A percentile compares a stretch with the other conserved stretches of the same genome.
These are phyloP conservation scores for Medicago arabica DNA, from an alignment of 306 rosid genomes.

Conservation along the genomic window DNA sequence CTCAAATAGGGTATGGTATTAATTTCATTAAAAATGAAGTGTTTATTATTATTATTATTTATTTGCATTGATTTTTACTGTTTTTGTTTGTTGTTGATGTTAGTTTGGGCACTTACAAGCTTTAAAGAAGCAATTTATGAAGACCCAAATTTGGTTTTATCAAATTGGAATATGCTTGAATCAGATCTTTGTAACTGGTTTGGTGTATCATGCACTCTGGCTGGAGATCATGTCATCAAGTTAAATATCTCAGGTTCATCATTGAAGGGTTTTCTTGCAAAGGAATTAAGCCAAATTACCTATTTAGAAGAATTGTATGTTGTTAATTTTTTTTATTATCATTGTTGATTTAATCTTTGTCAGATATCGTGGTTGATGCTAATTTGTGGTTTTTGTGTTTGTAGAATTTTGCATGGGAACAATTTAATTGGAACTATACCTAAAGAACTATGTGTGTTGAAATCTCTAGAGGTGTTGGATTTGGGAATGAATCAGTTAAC, in stretches of 20 bases:
- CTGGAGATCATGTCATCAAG: constrained; percentile 73
- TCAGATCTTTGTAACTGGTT: constrained; percentile 85
- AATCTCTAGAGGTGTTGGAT: constrained; percentile 73
- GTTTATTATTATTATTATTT: background rate
- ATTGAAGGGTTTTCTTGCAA: constrained; percentile 75
- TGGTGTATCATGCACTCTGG: constrained; percentile 68
- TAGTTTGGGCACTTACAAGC: constrained; percentile 71
- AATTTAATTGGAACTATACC: constrained; percentile 83
- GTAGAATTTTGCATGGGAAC: constrained; percentile 79
- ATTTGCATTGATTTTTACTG: constrained; percentile 14
- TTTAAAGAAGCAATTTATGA: constrained; percentile 81
- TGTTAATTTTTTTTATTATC: background rate
- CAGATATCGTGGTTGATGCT: constrained; percentile 38
- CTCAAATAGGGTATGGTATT: constrained; percentile 19
- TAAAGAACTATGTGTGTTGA: constrained; percentile 72
- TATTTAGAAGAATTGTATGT: constrained; percentile 85
- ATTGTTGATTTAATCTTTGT: constrained; percentile 28
- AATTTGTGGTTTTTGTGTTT: constrained; percentile 39
- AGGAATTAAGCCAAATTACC: constrained; percentile 79
- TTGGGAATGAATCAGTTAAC: constrained; percentile 83
- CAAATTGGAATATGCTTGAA: constrained; percentile 74
- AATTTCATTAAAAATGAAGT: constrained; percentile 13
- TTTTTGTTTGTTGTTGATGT: constrained; percentile 34
- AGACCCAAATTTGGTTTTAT: constrained; percentile 73
- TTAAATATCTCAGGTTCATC: constrained; percentile 79